Base-by-base conservation (phyloP, 148 eudicot species). In the Camellia sinensis region DNA sequence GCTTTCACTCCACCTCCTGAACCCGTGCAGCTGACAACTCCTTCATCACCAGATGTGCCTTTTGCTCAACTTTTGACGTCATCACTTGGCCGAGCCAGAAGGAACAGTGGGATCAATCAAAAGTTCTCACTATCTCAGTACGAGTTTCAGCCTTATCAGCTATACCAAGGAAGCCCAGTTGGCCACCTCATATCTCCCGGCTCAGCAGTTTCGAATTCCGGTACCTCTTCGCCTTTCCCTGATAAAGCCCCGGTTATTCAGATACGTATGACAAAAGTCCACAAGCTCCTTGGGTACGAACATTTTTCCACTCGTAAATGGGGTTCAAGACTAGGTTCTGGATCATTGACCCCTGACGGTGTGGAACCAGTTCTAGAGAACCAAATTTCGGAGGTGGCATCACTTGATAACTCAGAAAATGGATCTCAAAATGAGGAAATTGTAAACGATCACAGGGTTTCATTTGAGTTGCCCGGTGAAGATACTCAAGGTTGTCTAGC, bases 41-140 rank as follows among this genome's bases (percentile, higher is more conserved):
- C 99, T 45, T 88, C 98, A 22, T 93, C 99, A 1, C 99, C 99
- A 12, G 99, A 95, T 79, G 98, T 95, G 21, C 98, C 98, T 2
- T 95, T 95, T 73, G 98, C 98, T 57, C 90, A 93, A 79, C 92
- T 92, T 66, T 81, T 95, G 82, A 84, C 95, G 7, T 89, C 93
- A 1, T 92, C 98, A 0, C 89, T 93, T 14, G 90, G 92, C 53
- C 91, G 92, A 17, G 76, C 84, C 9, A 80, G 92, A 78, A 93
- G 92, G 80, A 84, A 91, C 74, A 85, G 90, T 83, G 92, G 90
- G 60, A 29, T 82, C 41, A 90, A 79, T 78, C 88, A 84, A 44
- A 93, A 87, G 82, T 75, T 88, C 67, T 77, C 87, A n/a, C 81
- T 91, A 37, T 92, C 97, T 4, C 92, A 89, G 78, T 90, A 92